Base-by-base conservation (phyloP, 306 rosid species). In the Elaeagnus macrophylla region DNA sequence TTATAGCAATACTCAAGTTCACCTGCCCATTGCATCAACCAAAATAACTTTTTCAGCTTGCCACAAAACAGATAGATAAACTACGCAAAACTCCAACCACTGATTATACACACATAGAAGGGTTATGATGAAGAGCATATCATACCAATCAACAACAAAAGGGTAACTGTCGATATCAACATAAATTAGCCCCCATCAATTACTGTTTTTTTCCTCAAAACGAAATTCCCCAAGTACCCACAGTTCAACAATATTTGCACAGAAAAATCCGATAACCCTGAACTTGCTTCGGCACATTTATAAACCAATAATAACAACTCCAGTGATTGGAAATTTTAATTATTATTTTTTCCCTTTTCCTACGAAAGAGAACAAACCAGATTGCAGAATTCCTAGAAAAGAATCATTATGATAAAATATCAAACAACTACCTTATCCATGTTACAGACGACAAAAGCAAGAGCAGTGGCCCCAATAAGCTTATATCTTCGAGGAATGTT, bases 381-480 rank as follows among this genome's bases (percentile, higher is more conserved):
- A 20, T 52, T 6, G 13, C 35, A 56, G 19, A 64, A 53, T 39
- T 57, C 37, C 36, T 6, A 16, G 20, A 17, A 13, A 6, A 47
- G 17, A 50, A 46, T 42, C 8, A 7, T 4, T 25, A 25, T 2
- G 32, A n/a, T 5, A 16, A 67, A 13, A 12, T 32, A 58, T 48
- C n/a, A 55, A 64, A 15, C 6, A 53, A 12, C 14, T 46, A 91
- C 99, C 95, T 93, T 93, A 56, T 93, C 96, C 99, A 93, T 93
- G 81, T 87, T 93, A 41, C 96, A 93, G 52, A 93, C 72, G 65
- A 93, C 82, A 37, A 93, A 87, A n/a, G 99, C 99, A 35, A 93
- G 83, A 6, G 99, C 77, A 0, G 95, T 87, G 25, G 95, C 82
- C 41, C 85, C 89, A 2, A 93, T 79, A 61, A 93, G 77, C 65